Evolutionary conservation across 2,329 filamentous ascomycete species (phyloP).

Genomic region (Cercospora sojina): DNA sequence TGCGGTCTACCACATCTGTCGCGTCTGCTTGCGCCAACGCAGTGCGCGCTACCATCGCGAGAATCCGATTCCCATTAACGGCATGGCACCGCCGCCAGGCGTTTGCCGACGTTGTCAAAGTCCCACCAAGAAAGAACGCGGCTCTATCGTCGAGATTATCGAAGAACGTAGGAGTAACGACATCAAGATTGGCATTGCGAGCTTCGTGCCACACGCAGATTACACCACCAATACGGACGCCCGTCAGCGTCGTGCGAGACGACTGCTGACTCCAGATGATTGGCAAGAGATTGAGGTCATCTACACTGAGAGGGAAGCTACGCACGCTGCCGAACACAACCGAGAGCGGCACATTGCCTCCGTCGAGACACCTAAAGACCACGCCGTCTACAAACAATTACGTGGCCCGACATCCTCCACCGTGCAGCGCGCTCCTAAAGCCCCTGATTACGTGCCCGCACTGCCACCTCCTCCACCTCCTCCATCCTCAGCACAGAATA

Average conservation of each 20-base stretch:
- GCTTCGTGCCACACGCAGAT: conserved; percentile 28
- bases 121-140: conserved; percentile 26
- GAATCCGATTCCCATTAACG: conserved; percentile 36
- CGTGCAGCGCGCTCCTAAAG: neutral
- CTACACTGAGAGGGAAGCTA: neutral
- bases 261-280: conserved; percentile 24
- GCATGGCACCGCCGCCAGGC: conserved; percentile 34
- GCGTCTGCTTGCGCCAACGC: conserved; percentile 36
- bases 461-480: neutral
- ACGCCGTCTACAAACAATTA: conserved; percentile 19
- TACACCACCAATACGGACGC: conserved; percentile 24
- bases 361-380: neutral
- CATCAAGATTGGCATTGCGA: conserved; percentile 31
- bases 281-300: conserved; percentile 23
- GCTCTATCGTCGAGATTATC: conserved; percentile 21
- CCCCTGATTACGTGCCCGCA: neutral
- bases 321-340: neutral
- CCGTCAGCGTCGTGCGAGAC: conserved; percentile 16
- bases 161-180: conserved; percentile 30
- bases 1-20: conserved; percentile 38
- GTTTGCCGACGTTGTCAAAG: conserved; percentile 39
- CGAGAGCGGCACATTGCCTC: neutral
- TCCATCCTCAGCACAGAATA: neutral
- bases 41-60: conserved; percentile 38
- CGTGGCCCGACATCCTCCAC: conserved; percentile 11